Base-by-base conservation (phyloP, 768 basidiomycete genomes). In the Rhodotorula sphaerocarpa region DNA sequence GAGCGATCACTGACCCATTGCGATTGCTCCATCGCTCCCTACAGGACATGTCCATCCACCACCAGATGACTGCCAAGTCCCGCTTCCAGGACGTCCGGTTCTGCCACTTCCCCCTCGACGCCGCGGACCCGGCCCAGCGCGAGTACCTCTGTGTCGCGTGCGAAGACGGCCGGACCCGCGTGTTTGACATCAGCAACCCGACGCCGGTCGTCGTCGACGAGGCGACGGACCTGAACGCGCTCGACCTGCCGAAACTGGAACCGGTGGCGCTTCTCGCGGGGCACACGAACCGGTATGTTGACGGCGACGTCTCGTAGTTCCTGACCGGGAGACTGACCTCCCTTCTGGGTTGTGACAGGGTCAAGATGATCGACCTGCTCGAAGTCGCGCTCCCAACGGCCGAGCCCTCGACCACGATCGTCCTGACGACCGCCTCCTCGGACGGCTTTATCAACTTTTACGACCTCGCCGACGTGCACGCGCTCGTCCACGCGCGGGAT, bases 81-180 rank as follows among this genome's bases (percentile, higher is more conserved):
- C 83, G 95, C 12, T 81, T 96, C 67, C 92, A 97, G 66, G 87
- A 87, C 70, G 74, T 90, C 50, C 80, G 79, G 55, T 96, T 97
- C 76, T 83, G 81, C 72, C 79, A 79, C 66, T 81, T 83, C 50
- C 79, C 82, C 0, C 51, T 60, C 21, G 60, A 61, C 33, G 25
- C 59, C 16, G 41, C 55, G 7, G 76, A 77, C 30, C 81, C 80
- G 3, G 75, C 77, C 0, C 82, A 81, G 45, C 54, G 69, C 27
- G 86, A 91, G 70, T 74, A 92, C 36, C 77, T 96, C 11, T 79
- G 93, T 54, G 88, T 84, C 11, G 87, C 83, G 4, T 90, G 86
- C 9, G 95, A 99, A 76, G 90, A 96, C 74, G 90, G 86, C 69
- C 87, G 87, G 71, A 78, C 89, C 3, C 82, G 90, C 3, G 77